Evolutionary conservation across 2,329 filamentous ascomycete species (phyloP).

Genomic region (Karstenula rhodostoma): DNA sequence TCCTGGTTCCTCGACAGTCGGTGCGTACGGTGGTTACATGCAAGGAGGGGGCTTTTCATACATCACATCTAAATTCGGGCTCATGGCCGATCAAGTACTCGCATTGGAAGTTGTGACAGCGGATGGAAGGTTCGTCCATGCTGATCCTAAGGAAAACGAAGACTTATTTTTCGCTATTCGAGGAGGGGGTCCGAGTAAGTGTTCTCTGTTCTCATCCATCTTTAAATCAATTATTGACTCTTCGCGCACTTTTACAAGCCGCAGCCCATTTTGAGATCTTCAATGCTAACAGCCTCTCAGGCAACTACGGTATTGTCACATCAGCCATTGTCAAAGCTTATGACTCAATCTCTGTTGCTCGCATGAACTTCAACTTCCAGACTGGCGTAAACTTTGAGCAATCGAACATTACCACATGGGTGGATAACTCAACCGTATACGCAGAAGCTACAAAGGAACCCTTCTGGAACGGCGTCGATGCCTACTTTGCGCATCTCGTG

Average conservation of each 20-base stretch:
- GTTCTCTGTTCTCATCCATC: not conserved
- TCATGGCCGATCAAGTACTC: constrained; percentile 40
- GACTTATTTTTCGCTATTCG: constrained; percentile 42
- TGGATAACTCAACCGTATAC: constrained; percentile 26
- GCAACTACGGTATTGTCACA: constrained; percentile 41
- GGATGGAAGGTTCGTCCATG: constrained; percentile 36
- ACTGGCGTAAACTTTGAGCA: constrained; percentile 14
- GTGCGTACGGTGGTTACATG: constrained; percentile 51
- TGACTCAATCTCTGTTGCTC: constrained; percentile 31
- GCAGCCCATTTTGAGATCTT: not conserved
- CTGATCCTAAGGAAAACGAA: constrained; percentile 29
- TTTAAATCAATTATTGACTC: no score
- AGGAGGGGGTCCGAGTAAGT: constrained; percentile 40
- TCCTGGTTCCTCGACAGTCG: constrained; percentile 53
- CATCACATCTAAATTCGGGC: constrained; percentile 54
- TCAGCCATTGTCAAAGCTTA: constrained; percentile 39
- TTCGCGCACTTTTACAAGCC: no score
- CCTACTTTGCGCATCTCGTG: constrained; percentile 34
- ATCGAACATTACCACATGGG: constrained; percentile 15
- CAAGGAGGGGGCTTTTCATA: constrained; percentile 61
- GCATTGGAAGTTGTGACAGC: constrained; percentile 36
- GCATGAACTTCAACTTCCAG: constrained; percentile 39
- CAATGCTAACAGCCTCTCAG: constrained; percentile 18
- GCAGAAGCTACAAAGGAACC: constrained; percentile 29
- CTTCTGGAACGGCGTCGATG: constrained; percentile 37